Percentiles rank a stretch among this genome's conserved stretches.
Evolutionary conservation across 257 asterid species (phyloP).

Genomic region (Przewalskia tangutica): DNA sequence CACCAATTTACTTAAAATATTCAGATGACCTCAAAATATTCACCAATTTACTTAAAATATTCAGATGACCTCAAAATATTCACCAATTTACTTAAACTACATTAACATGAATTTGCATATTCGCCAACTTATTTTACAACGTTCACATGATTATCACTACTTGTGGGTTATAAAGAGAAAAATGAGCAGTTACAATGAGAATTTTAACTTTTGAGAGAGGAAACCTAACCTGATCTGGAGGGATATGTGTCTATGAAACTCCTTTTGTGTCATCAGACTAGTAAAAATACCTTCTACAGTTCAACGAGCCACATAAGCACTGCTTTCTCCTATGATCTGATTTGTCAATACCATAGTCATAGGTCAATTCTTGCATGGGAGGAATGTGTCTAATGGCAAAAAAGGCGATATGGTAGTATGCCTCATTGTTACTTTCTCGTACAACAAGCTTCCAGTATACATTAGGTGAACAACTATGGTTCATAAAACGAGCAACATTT

Average conservation of each 20-base stretch:
- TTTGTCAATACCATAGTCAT: conserved; percentile 68
- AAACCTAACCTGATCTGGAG: background rate
- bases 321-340: conserved; percentile 44
- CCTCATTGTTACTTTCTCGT: conserved; percentile 50
- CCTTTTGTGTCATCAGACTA: conserved; percentile 9
- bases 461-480: conserved; percentile 88
- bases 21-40: background rate
- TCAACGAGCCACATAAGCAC: conserved; percentile 66
- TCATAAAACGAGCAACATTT: conserved; percentile 85
- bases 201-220: background rate
- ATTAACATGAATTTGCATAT: background rate
- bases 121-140: background rate
- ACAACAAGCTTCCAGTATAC: conserved; percentile 78
- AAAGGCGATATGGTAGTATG: conserved; percentile 68
- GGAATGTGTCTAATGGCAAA: conserved; percentile 80
- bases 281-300: conserved; percentile 76
- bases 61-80: background rate
- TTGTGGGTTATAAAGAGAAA: background rate
- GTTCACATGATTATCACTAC: background rate
- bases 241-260: background rate
- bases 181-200: background rate
- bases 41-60: background rate
- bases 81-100: background rate
- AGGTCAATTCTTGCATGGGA: conserved; percentile 89
- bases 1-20: background rate